Evolutionary conservation across 345 rosid genomes (phyloP), one percentile per base, ranked within the genome.

Genomic region (Citrus medica): DNA sequence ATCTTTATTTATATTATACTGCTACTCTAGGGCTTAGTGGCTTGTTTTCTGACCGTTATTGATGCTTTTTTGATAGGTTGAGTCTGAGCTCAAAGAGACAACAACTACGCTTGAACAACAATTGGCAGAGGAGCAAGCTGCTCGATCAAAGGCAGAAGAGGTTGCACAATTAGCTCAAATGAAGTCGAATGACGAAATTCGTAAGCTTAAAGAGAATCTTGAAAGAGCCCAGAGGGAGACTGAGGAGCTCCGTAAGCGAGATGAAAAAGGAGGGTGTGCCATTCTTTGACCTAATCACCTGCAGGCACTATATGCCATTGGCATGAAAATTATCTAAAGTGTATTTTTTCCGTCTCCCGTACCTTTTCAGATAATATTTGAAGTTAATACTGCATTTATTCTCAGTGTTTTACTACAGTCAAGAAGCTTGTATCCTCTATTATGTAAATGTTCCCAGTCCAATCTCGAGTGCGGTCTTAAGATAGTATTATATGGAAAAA

Each of bases 81-180:
- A 2, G 30, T 28, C 30, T 28, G 92, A 91, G 88, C 94, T 95
- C 77, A 86, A 79, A 73, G 98, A 93, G 83, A 84, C 93, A 28
- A 28, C 30, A 1, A 75, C 30, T 8, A 87, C 86, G 83, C 89
- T 95, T n/a, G 97, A 95, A 80, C 92, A 77, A 69, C 90, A 90
- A 79, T 65, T 95, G 67, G 90, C 91, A 3, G 94, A 87, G 78
- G 99, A 95, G 83, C 93, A 92, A 79, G 94, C 93, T 4, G 94
- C 95, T 12, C 83, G 94, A 75, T 82, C 87, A 66, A 88, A 77
- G 77, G 91, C 95, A 12, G 94, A 95, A 72, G 86, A 87, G 89
- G 81, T 42, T 33, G 94, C 91, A 2, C 88, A 79, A 1, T 30
- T 76, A 58, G 94, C 84, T 74, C 94, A 93, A 81, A 82, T 68